Evolutionary conservation across 306 rosid genomes (phyloP).

Genomic region (Leucaena leucocephala): DNA sequence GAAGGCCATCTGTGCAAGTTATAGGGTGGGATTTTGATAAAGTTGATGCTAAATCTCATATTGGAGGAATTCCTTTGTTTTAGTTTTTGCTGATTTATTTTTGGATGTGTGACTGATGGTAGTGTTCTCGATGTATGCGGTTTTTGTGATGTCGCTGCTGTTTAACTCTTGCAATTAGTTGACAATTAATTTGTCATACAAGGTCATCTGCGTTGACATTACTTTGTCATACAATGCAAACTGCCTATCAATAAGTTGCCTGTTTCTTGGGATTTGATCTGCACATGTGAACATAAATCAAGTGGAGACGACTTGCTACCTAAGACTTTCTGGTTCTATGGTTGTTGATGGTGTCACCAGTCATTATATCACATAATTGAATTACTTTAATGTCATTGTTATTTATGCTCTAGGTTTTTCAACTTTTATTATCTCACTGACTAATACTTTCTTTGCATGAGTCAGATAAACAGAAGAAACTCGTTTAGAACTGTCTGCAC

Average conservation of each 20-base stretch:
- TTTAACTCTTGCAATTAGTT: conserved; percentile 28
- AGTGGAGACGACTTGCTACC: background rate
- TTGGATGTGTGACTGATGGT: conserved; percentile 4
- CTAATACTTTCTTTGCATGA: conserved; percentile 72
- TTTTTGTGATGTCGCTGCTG: background rate
- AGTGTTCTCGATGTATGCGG: conserved; percentile 10
- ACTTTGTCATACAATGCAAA: background rate
- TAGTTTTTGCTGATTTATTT: conserved; percentile 2
- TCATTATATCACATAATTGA: background rate
- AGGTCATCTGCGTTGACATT: background rate
- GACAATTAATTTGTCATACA: too few relatives aligned
- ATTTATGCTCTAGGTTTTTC: conserved; percentile 34
- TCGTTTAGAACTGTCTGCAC: conserved; percentile 71
- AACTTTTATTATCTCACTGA: conserved; percentile 40
- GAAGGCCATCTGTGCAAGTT: conserved; percentile 10
- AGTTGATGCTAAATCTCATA: conserved; percentile 8
- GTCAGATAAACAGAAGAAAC: conserved; percentile 83
- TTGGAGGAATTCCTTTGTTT: conserved; percentile 16
- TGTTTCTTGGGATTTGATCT: background rate
- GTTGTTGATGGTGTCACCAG: background rate
- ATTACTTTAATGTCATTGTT: conserved; percentile 20
- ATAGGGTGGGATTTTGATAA: background rate
- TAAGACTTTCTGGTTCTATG: background rate
- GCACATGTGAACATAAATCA: background rate
- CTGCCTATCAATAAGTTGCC: background rate